phyloP scores from a whole-genome alignment of 1,139 yeast genomes.

The Petasospora fabianii region DNA sequence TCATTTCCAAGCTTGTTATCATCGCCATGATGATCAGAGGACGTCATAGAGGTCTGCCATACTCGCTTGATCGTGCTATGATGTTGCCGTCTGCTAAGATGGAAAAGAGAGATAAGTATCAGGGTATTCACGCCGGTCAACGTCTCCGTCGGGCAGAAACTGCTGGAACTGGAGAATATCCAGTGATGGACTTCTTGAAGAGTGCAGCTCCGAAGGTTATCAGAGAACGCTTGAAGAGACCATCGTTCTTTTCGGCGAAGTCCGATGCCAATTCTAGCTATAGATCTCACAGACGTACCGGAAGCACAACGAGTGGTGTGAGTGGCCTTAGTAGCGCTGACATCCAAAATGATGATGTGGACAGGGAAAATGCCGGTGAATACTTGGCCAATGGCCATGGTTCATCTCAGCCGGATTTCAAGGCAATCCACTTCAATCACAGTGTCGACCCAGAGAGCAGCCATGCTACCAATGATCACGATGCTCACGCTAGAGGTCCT shows the following conservation, averaged over 20 bases:
- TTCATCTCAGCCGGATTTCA: slow-evolving; percentile 1
- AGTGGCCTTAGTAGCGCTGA: background rate
- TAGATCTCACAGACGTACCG: slow-evolving; percentile 6
- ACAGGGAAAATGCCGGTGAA: slow-evolving; percentile 3
- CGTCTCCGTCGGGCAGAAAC: slow-evolving; percentile 22
- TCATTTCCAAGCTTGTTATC: slow-evolving; percentile 75
- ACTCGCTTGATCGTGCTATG: slow-evolving; percentile 89
- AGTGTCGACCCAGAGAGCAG: background rate
- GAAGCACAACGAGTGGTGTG: slow-evolving; percentile 2
- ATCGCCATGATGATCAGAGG: slow-evolving; percentile 93
- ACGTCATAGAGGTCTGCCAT: slow-evolving; percentile 94
- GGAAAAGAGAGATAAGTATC: slow-evolving; percentile 62
- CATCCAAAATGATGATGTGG: background rate
- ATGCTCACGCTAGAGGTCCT: slow-evolving; percentile 1
- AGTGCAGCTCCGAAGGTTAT: slow-evolving; percentile 26
- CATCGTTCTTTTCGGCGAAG: slow-evolving; percentile 19
- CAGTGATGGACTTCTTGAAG: slow-evolving; percentile 27
- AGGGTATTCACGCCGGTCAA: slow-evolving; percentile 49
- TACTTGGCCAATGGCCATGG: slow-evolving; percentile 2
- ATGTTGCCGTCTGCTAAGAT: slow-evolving; percentile 75
- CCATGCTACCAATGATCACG: background rate
- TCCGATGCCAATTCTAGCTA: background rate
- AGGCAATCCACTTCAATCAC: slow-evolving; percentile 13
- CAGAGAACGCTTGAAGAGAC: slow-evolving; percentile 21
- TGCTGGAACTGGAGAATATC: slow-evolving; percentile 22